Conservation (phyloP, 768 basidiomycete species). For the Tubosaeta sp. region DNA sequence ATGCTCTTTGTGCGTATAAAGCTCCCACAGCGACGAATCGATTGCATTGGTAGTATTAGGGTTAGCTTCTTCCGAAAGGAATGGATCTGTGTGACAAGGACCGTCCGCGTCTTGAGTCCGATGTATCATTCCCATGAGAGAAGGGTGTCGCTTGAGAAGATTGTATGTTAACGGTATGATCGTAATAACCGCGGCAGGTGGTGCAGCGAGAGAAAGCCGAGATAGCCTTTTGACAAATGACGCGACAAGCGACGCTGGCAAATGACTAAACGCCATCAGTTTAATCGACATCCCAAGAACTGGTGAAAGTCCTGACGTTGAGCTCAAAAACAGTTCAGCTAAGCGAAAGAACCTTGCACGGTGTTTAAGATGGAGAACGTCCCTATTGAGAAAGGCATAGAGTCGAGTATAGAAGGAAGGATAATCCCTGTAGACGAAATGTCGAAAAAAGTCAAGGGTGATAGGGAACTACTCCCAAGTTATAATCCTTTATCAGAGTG, state of each 20-base stretch:
- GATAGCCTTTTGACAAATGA: constrained; percentile 93
- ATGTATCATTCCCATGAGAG: constrained; percentile 92
- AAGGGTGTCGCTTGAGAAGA: constrained; percentile 85
- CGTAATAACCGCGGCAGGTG: constrained; percentile 88
- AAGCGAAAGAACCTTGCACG: constrained; percentile 94
- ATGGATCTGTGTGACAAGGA: constrained; percentile 56
- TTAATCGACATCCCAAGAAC: constrained; percentile 3
- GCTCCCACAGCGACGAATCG: constrained; percentile 90
- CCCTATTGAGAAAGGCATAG: constrained; percentile 83
- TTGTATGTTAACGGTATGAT: constrained; percentile 94
- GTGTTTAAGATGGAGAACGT: constrained; percentile 88
- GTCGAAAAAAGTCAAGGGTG: not conserved
- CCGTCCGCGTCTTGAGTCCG: constrained; percentile 40
- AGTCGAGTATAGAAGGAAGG: constrained; percentile 92
- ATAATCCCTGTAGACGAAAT: constrained; percentile 65
- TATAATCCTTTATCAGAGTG: constrained; percentile 86
- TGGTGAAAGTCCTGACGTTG: constrained; percentile 61
- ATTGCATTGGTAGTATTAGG: constrained; percentile 78
- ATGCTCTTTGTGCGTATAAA: constrained; percentile 72
- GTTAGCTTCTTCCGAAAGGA: constrained; percentile 58
- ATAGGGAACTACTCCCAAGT: constrained; percentile 58
- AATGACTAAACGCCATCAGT: constrained; percentile 50
- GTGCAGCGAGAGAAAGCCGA: constrained; percentile 76
- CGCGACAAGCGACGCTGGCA: constrained; percentile 87
- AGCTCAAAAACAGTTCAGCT: constrained; percentile 85